Conservation (phyloP, 2,329 filamentous ascomycete genomes). For the Cercospora sp. region DNA sequence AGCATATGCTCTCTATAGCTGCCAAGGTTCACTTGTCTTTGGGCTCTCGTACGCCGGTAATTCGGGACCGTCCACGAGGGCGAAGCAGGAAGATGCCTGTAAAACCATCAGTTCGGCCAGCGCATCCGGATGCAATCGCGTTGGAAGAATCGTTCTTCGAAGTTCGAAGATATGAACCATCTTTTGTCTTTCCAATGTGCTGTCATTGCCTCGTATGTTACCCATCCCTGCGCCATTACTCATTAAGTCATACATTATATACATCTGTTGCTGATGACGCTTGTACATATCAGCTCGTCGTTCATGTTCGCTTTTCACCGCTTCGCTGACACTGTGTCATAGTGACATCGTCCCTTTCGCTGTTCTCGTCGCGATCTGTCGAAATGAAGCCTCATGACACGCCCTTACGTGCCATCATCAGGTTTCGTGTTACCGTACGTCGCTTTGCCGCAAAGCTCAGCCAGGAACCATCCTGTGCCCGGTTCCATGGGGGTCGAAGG, state of each 20-base stretch:
- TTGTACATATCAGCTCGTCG: background rate
- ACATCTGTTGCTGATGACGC: slow-evolving; percentile 8
- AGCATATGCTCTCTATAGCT: background rate
- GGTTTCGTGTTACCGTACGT: slow-evolving; percentile 31
- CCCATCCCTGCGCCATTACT: slow-evolving; percentile 8
- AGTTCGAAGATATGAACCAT: too few relatives aligned
- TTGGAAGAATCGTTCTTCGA: background rate
- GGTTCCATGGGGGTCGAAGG: slow-evolving; percentile 36
- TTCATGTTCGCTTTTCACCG: background rate
- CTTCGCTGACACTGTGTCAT: background rate
- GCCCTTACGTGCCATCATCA: slow-evolving; percentile 35
- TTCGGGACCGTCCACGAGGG: slow-evolving; percentile 4
- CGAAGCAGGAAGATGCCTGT: slow-evolving; percentile 11
- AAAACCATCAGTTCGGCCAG: background rate
- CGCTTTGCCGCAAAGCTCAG: slow-evolving; percentile 33
- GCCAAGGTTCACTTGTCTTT: background rate
- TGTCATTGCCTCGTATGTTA: slow-evolving; percentile 4
- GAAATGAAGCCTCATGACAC: background rate
- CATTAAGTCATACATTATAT: slow-evolving; percentile 18
- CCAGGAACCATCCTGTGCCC: slow-evolving; percentile 35
- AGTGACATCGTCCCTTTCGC: background rate
- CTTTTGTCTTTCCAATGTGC: background rate
- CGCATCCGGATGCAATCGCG: background rate
- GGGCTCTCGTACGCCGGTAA: background rate
- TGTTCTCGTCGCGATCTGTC: background rate